Evolutionary conservation across 495 filamentous ascomycete genomes (phyloP).

Genomic region (Neurospora sp.): DNA sequence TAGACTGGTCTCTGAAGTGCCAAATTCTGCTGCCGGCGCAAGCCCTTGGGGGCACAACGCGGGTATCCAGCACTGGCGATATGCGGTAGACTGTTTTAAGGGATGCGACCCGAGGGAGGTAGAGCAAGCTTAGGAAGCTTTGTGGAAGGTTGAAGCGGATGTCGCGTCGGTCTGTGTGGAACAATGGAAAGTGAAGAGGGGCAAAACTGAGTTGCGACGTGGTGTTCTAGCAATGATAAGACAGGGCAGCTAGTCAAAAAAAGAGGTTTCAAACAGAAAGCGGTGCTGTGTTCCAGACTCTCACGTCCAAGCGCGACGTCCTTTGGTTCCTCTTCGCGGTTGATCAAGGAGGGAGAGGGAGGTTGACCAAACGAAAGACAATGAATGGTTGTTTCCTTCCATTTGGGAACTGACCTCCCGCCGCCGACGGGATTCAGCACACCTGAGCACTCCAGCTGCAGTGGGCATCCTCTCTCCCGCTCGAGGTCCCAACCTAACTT

Average conservation of each 20-base stretch:
- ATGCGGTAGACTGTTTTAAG: not conserved
- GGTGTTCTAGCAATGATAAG: not conserved
- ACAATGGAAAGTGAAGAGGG: not conserved
- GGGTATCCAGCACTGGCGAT: not conserved
- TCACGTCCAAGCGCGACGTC: not conserved
- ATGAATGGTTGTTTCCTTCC: not conserved
- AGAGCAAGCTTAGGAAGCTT: not conserved
- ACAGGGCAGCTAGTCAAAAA: not conserved
- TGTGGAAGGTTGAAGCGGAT: not conserved
- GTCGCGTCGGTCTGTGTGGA: not conserved
- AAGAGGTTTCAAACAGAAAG: not conserved
- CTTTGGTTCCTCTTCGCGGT: not conserved
- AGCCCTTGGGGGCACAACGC: not conserved
- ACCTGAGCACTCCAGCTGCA: not conserved
- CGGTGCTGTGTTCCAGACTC: not conserved
- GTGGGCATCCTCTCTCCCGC: not conserved
- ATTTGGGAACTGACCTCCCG: not conserved
- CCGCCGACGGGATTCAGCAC: not conserved
- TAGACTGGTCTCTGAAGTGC: not conserved
- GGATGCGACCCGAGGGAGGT: not conserved
- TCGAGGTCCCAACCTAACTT: not conserved
- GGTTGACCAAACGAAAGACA: not conserved
- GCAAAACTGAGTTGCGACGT: not conserved
- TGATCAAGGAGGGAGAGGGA: not conserved
- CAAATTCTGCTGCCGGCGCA: not conserved